A percentile compares a stretch with the other conserved stretches of the same genome.
Evolutionary conservation across 352 stramenopile genomes (phyloP).

Genomic region (Globisporangium cylindrosporum): DNA sequence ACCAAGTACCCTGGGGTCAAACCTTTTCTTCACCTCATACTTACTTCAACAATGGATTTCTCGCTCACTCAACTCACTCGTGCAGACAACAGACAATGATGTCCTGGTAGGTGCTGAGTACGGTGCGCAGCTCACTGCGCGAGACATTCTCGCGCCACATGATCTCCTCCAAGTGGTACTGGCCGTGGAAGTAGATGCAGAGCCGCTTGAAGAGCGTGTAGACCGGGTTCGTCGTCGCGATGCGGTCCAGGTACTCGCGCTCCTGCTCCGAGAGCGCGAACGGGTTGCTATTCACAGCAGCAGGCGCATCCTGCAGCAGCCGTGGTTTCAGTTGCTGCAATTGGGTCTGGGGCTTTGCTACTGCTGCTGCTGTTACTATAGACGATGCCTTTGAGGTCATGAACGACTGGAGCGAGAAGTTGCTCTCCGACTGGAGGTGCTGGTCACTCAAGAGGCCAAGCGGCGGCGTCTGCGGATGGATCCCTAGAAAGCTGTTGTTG

Average conservation of each 20-base stretch:
- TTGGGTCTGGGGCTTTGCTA: not conserved
- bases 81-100: conserved; percentile 82
- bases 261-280: conserved; percentile 62
- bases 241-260: conserved; percentile 74
- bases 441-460: not conserved
- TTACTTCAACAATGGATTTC: not conserved
- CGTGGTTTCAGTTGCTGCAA: not conserved
- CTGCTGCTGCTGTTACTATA: not conserved
- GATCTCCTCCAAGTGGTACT: conserved; percentile 87
- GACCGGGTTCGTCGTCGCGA: conserved; percentile 74
- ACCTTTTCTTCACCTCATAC: not conserved
- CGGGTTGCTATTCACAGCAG: conserved; percentile 24
- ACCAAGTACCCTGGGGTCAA: conserved; percentile 11
- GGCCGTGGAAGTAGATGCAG: conserved; percentile 83
- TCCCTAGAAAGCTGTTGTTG: conserved; percentile 9
- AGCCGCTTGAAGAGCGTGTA: conserved; percentile 81
- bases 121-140: conserved; percentile 70
- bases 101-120: conserved; percentile 83
- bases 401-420: conserved; percentile 12
- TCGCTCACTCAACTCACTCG: conserved; percentile 29
- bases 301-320: not conserved
- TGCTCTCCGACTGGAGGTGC: conserved; percentile 4
- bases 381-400: conserved; percentile 1
- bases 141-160: conserved; percentile 88
- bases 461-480: not conserved